phyloP scores from a whole-genome alignment of 2,329 filamentous ascomycete genomes.

The Fusarium sp. region DNA sequence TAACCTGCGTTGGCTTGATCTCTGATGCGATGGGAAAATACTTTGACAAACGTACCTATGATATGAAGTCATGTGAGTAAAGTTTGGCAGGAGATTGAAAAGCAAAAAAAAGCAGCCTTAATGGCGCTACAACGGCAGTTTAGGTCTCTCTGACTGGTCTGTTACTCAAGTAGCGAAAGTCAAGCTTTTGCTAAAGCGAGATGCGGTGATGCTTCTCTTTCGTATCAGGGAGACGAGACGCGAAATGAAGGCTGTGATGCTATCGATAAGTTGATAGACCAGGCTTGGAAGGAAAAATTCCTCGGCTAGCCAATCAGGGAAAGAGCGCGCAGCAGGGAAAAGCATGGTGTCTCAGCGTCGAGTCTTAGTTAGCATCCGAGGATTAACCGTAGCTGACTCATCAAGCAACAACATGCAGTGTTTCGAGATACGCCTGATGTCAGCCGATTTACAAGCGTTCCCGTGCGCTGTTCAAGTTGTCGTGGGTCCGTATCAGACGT shows the following conservation, averaged over 20 bases:
- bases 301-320: conserved; percentile 19
- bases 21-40: conserved; percentile 11
- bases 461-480: conserved; percentile 20
- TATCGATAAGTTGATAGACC: conserved; percentile 35
- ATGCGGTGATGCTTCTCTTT: conserved; percentile 4
- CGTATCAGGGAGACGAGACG: conserved; percentile 26
- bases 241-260: conserved; percentile 38
- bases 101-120: neutral
- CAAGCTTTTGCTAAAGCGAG: conserved; percentile 8
- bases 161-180: neutral
- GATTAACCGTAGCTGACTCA: conserved; percentile 33
- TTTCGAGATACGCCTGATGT: conserved; percentile 40
- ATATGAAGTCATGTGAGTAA: conserved; percentile 3
- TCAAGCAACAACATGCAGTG: conserved; percentile 12
- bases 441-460: conserved; percentile 37
- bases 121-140: neutral
- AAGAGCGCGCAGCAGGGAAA: neutral
- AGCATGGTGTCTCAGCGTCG: neutral
- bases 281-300: conserved; percentile 23
- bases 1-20: conserved; percentile 22
- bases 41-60: conserved; percentile 28
- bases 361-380: conserved; percentile 15
- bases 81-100: neutral
- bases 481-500: conserved; percentile 25
- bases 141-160: neutral